Evolutionary conservation across 177 flowering plant species (phyloP), one percentile per base, ranked within the genome.

Genomic region (Vitis hybrid): DNA sequence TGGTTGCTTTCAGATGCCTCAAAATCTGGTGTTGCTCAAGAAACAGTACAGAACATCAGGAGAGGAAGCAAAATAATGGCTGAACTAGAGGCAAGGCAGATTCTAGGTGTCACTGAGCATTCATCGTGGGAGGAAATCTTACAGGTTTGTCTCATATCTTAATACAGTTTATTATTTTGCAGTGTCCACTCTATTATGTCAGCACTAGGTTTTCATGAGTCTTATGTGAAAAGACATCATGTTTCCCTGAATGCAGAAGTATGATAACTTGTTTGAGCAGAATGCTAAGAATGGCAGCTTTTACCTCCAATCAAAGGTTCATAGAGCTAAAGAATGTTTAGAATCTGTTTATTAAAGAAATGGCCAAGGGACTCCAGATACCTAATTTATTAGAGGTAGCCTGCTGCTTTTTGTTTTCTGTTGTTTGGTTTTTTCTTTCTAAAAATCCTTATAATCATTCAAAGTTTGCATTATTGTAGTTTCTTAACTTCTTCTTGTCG

Each of bases 21-120:
- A 68, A 90, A 83, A 74, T 73, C 82, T 73, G 97, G 97, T 55
- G 91, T 85, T 82, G 87, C 93, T 70, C 90, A 88, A 77, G 92
- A 91, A 71, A 72, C 92, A 19, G 69, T 85, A 54, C 86, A 85
- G 55, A 86, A 82, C 56, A 75, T 86, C n/a, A 71, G 82, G 9
- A 78, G 86, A 72, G 87, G 74, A 21, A 81, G 83, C 74, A 91
- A 85, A 80, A 62, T 70, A 13, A 85, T 90, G 86, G 71, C 85
- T 1, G 91, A 88, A 71, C 74, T 65, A 69, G 94, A 90, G 71
- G 91, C 94, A 11, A 78, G 89, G 67, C 87, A 88, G 80, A 83
- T 91, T 66, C 82, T 89, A 52, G 93, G 91, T 15, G 85, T 88
- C 56, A 68, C 81, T 6, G 92, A 87, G 79, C 50, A 79, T 13